These are phyloP conservation scores for Pestalotiopsis sp. DNA, from an alignment of 2,329 filamentous ascomycete species.

Conservation along the genomic window DNA sequence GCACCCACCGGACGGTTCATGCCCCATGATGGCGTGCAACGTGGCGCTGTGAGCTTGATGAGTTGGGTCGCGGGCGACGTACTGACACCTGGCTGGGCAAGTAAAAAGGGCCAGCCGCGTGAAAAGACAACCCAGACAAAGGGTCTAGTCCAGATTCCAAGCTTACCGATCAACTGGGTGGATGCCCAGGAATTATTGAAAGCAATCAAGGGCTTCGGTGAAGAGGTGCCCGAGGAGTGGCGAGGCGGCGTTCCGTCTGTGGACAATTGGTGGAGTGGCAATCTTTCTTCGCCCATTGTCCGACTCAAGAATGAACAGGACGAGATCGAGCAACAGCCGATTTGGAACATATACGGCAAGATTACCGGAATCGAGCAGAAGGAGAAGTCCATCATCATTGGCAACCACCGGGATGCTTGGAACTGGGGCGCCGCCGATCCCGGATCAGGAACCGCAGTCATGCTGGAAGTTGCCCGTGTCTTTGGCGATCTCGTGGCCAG, in stretches of 20 bases:
- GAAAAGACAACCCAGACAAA: slow-evolving; percentile 68
- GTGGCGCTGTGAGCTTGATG: slow-evolving; percentile 77
- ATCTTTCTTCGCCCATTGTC: slow-evolving; percentile 72
- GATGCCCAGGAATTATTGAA: slow-evolving; percentile 81
- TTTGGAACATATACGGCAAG: slow-evolving; percentile 88
- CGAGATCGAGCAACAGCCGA: slow-evolving; percentile 76
- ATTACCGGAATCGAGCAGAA: slow-evolving; percentile 83
- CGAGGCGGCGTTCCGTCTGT: slow-evolving; percentile 74
- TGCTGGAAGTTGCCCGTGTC: slow-evolving; percentile 84
- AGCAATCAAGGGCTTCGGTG: slow-evolving; percentile 72
- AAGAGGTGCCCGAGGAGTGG: slow-evolving; percentile 70
- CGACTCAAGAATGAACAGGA: slow-evolving; percentile 86
- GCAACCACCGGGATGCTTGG: slow-evolving; percentile 93
- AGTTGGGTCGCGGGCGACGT: slow-evolving; percentile 87
- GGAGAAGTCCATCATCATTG: slow-evolving; percentile 82
- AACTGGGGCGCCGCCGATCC: slow-evolving; percentile 85
- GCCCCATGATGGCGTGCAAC: slow-evolving; percentile 79
- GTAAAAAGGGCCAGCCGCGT: slow-evolving; percentile 63
- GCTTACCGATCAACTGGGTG: slow-evolving; percentile 84
- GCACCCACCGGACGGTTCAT: slow-evolving; percentile 79
- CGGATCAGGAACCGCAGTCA: slow-evolving; percentile 83
- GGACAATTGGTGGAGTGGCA: slow-evolving; percentile 82
- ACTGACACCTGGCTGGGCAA: slow-evolving; percentile 86
- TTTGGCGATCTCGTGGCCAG: slow-evolving; percentile 75
- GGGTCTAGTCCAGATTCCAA: slow-evolving; percentile 81